Evolutionary conservation across 2,329 filamentous ascomycete species (phyloP).

Genomic region (Monosporascus cannonballus): DNA sequence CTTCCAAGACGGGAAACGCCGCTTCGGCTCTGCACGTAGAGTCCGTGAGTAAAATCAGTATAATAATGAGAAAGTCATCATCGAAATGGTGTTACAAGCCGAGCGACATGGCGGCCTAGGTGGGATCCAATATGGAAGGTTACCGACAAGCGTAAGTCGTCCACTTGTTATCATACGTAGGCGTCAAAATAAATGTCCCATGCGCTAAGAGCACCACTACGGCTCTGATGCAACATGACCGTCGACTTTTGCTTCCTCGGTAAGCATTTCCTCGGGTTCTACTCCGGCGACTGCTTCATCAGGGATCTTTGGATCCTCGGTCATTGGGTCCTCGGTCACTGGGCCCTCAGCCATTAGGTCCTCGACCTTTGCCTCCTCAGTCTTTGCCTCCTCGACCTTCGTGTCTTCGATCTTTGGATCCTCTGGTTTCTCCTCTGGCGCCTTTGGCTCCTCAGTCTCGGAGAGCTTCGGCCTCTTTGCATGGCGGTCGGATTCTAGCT

Average conservation of each 20-base stretch:
- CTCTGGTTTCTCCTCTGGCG: slow-evolving; percentile 6
- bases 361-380: slow-evolving; percentile 9
- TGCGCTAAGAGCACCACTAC: background rate
- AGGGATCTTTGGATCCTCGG: background rate
- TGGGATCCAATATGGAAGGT: background rate
- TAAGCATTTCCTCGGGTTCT: too few species aligned
- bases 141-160: too few species aligned
- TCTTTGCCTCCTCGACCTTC: slow-evolving; percentile 17
- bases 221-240: background rate
- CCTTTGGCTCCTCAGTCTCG: slow-evolving; percentile 14
- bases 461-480: slow-evolving; percentile 20
- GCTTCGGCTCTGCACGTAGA: background rate
- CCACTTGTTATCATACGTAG: too few species aligned
- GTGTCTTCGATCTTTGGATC: slow-evolving; percentile 12
- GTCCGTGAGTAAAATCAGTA: background rate
- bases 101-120: background rate
- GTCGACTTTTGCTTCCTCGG: background rate
- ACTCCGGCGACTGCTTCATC: too few species aligned
- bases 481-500: slow-evolving; percentile 18
- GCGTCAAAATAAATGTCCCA: background rate
- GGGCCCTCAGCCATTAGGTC: background rate
- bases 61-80: background rate
- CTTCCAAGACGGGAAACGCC: background rate
- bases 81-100: background rate
- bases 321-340: background rate